Evolutionary conservation across 1,139 yeast species (phyloP).

Genomic region (Diutina catenulata): DNA sequence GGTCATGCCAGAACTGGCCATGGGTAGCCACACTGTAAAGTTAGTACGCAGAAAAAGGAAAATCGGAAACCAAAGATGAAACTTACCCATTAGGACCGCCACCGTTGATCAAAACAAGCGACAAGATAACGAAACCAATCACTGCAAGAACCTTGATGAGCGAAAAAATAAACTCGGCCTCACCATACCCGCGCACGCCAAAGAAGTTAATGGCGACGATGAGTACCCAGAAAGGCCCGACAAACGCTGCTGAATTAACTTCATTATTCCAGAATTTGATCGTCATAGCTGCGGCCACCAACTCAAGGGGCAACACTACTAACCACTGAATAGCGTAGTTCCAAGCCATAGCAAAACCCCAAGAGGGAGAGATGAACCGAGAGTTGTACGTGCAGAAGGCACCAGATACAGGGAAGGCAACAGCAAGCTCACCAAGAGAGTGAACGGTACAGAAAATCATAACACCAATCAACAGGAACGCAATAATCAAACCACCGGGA

Average conservation of each 20-base stretch:
- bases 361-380: constrained; percentile 22
- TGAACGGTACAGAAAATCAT: constrained; percentile 6
- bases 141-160: constrained; percentile 32
- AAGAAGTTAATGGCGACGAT: constrained; percentile 28
- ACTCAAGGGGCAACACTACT: constrained; percentile 61
- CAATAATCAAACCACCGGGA: constrained; percentile 2
- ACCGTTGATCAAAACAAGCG: constrained; percentile 30
- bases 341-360: constrained; percentile 6
- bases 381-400: constrained; percentile 14
- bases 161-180: constrained; percentile 30
- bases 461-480: constrained; percentile 4
- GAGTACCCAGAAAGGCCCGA: constrained; percentile 26
- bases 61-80: too few relatives aligned
- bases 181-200: constrained; percentile 37
- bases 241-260: constrained; percentile 33
- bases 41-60: too few relatives aligned
- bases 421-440: constrained; percentile 4
- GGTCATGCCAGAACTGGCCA: constrained; percentile 19
- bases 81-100: constrained; percentile 23
- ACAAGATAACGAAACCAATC: constrained; percentile 29
- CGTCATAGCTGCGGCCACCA: constrained; percentile 68
- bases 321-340: constrained; percentile 58
- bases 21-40: constrained; percentile 10
- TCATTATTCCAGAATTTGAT: constrained; percentile 30
- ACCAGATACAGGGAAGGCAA: constrained; percentile 6